Conservation (phyloP, 2,329 filamentous ascomycete species). For the Neoascochyta sp. region DNA sequence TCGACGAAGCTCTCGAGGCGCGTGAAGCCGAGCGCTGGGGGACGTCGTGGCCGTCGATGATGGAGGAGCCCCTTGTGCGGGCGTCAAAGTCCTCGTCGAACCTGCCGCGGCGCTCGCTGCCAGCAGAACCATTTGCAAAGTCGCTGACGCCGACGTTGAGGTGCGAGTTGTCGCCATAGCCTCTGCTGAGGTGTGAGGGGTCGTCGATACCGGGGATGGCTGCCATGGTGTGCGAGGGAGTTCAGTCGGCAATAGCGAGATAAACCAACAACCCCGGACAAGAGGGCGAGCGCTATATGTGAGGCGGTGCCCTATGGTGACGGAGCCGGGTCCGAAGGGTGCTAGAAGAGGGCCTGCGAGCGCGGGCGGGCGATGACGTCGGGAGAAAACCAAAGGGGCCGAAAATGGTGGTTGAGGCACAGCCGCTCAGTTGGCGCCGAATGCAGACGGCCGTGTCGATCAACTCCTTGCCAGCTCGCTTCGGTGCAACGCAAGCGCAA, state of each 20-base stretch:
- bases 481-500: constrained; percentile 3
- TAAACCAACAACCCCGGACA: too few species aligned
- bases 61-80: constrained; percentile 62
- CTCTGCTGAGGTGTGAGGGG: constrained; percentile 36
- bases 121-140: constrained; percentile 36
- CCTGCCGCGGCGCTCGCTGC: constrained; percentile 42
- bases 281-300: too few species aligned
- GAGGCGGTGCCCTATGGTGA: too few species aligned
- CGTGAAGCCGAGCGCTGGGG: constrained; percentile 63
- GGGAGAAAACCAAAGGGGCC: constrained; percentile 10
- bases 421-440: constrained; percentile 13
- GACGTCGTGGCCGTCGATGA: constrained; percentile 52
- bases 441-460: constrained; percentile 15
- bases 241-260: too few species aligned
- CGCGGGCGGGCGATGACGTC: constrained; percentile 21
- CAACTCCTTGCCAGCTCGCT: constrained; percentile 7
- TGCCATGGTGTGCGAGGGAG: constrained; percentile 37
- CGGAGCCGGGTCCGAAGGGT: too few species aligned
- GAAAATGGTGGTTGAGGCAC: constrained; percentile 10
- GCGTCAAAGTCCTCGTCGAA: constrained; percentile 72
- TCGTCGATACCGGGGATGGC: constrained; percentile 36
- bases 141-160: constrained; percentile 31
- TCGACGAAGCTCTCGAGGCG: constrained; percentile 31
- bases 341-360: too few species aligned
- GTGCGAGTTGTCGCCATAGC: constrained; percentile 29